These are phyloP conservation scores for Huntiella moniliformis DNA, from an alignment of 2,329 filamentous ascomycete species.

Conservation along the genomic window DNA sequence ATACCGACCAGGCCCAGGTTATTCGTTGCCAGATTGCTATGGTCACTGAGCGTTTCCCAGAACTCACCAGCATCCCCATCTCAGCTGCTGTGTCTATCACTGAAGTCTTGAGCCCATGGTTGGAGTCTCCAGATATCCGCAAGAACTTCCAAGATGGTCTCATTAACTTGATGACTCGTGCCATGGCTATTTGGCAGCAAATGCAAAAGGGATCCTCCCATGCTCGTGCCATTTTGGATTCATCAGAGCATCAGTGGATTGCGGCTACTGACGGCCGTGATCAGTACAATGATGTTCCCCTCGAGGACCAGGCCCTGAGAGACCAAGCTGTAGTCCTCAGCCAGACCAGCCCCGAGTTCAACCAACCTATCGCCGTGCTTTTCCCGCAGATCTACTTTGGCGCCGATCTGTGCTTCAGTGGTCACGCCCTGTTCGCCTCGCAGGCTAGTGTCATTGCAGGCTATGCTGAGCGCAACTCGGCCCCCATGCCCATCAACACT, in stretches of 20 bases:
- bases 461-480: conserved; percentile 8
- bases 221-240: conserved; percentile 6
- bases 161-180: conserved; percentile 8
- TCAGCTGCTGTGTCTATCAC: not conserved
- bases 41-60: conserved; percentile 10
- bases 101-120: conserved; percentile 8
- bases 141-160: conserved; percentile 10
- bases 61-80: conserved; percentile 3
- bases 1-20: conserved; percentile 9
- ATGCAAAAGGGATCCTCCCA: conserved; percentile 11
- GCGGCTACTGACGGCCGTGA: conserved; percentile 7
- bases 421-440: conserved; percentile 9
- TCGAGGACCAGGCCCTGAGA: conserved; percentile 6
- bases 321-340: conserved; percentile 2
- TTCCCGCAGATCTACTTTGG: conserved; percentile 11
- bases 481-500: conserved; percentile 1
- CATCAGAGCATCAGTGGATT: conserved; percentile 9
- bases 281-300: conserved; percentile 8
- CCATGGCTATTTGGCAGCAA: conserved; percentile 11
- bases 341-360: conserved; percentile 4
- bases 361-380: conserved; percentile 8
- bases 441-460: conserved; percentile 9
- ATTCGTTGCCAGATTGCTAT: conserved; percentile 11
- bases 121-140: conserved; percentile 2
- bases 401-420: conserved; percentile 11